These are phyloP conservation scores for Aplosporella prunicola DNA, from an alignment of 2,329 filamentous ascomycete genomes.

Conservation along the genomic window DNA sequence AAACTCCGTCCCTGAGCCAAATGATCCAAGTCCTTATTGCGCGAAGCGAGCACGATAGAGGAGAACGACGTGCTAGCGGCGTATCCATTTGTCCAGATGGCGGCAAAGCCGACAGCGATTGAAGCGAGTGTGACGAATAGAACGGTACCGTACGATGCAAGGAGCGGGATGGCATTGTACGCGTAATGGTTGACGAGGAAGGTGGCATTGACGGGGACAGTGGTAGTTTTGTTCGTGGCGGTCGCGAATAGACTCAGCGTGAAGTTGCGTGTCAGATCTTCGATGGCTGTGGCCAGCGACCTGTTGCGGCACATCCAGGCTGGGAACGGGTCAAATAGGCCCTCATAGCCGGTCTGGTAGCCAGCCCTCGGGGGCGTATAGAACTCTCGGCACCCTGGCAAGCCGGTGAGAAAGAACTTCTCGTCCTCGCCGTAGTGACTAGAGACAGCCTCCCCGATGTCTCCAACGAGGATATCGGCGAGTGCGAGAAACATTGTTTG, in stretches of 20 bases:
- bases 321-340: no score
- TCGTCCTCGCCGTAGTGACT: no score
- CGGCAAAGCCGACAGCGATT: neutral
- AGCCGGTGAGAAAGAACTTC: no score
- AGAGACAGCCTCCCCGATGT: no score
- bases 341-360: no score
- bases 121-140: neutral
- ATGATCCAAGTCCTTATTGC: neutral
- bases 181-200: neutral
- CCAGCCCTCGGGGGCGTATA: no score
- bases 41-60: neutral
- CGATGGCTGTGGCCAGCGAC: neutral
- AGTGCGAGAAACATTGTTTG: no score
- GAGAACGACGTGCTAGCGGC: neutral
- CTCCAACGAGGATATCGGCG: no score
- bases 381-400: no score
- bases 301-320: neutral
- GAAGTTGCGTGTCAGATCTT: conserved; percentile 1
- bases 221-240: neutral
- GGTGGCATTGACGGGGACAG: neutral
- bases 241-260: neutral
- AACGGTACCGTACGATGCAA: neutral
- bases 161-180: neutral
- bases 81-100: neutral
- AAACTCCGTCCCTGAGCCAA: neutral